Percentiles rank a stretch among this genome's conserved stretches.
Evolutionary conservation across 441 rosid species (phyloP).

Genomic region (Hura crepitans): DNA sequence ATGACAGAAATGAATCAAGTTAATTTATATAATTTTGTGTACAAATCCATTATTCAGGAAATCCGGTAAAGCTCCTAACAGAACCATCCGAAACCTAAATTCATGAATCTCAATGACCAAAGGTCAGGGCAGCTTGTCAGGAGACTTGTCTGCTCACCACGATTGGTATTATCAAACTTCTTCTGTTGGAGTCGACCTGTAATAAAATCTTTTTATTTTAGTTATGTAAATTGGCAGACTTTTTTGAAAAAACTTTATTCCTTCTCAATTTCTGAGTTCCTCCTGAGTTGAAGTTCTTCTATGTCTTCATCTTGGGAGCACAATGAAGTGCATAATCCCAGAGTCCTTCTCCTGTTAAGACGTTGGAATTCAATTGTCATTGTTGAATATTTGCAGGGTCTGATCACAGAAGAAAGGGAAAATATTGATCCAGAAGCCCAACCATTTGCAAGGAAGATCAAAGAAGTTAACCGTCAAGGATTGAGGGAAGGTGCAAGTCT

Average conservation of each 20-base stretch:
- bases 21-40: background rate
- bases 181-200: background rate
- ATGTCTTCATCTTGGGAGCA: background rate
- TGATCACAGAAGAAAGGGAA: constrained; percentile 81
- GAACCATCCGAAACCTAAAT: background rate
- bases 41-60: background rate
- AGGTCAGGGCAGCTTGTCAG: background rate
- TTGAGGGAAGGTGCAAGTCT: constrained; percentile 86
- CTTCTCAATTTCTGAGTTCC: background rate
- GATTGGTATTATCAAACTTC: background rate
- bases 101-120: background rate
- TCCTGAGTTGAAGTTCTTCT: constrained; percentile 4
- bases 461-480: constrained; percentile 87
- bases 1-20: background rate
- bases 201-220: background rate
- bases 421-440: constrained; percentile 73
- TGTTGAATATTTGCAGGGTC: constrained; percentile 48
- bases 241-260: background rate
- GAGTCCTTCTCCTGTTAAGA: background rate
- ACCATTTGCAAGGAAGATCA: constrained; percentile 82
- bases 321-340: background rate
- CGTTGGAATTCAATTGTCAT: constrained; percentile 2
- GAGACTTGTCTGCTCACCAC: background rate
- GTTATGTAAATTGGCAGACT: background rate
- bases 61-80: background rate